phyloP scores from a whole-genome alignment of 2,329 filamentous ascomycete genomes.

The Chaetothyriales sp. region DNA sequence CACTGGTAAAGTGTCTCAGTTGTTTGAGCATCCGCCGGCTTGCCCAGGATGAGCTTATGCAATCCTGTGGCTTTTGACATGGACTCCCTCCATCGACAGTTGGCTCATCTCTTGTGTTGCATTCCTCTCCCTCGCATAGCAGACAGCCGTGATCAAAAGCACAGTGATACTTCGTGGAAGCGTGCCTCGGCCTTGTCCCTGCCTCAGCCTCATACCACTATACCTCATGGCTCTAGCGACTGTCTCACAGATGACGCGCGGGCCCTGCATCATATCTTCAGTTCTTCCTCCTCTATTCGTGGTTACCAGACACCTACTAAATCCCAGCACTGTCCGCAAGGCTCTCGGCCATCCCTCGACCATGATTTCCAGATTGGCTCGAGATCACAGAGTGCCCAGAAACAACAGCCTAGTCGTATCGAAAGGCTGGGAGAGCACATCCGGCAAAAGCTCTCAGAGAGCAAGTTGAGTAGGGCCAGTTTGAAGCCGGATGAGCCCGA shows the following conservation, averaged over 20 bases:
- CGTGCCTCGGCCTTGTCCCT: constrained; percentile 9
- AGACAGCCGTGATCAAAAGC: background rate
- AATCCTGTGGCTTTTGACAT: background rate
- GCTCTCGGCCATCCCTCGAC: constrained; percentile 9
- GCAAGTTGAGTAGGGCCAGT: constrained; percentile 12
- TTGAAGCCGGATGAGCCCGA: constrained; percentile 4
- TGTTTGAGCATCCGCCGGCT: too few species aligned
- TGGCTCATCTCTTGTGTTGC: constrained; percentile 1
- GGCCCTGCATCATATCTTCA: constrained; percentile 11
- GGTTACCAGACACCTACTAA: constrained; percentile 12
- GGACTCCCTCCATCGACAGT: background rate
- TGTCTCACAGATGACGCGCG: constrained; percentile 6
- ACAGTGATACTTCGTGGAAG: background rate
- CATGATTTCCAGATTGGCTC: constrained; percentile 8
- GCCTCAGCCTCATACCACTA: constrained; percentile 4
- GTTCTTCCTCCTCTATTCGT: constrained; percentile 12
- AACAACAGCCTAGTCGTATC: constrained; percentile 7
- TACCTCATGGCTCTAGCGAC: constrained; percentile 8
- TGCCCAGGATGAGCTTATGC: background rate
- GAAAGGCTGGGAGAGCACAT: constrained; percentile 13
- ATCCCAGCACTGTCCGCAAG: constrained; percentile 1
- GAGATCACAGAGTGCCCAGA: background rate
- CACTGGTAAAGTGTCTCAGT: background rate
- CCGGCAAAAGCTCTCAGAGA: constrained; percentile 16
- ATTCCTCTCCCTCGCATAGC: background rate